phyloP scores from a whole-genome alignment of 2,329 filamentous ascomycete genomes.

The Trematosphaeria pertusa region DNA sequence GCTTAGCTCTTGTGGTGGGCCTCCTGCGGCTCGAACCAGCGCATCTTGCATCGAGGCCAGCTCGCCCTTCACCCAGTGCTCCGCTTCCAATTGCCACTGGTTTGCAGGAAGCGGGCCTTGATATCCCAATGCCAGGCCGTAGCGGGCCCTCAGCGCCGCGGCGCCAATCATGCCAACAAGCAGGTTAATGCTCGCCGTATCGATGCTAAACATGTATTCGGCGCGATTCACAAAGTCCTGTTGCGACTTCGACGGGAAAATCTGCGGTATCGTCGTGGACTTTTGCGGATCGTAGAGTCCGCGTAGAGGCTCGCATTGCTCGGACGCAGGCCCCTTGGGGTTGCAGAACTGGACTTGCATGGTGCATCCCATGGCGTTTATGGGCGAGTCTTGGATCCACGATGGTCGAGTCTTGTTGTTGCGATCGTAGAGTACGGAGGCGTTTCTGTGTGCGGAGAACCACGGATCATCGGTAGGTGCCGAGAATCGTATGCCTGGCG shows the following conservation, averaged over 20 bases:
- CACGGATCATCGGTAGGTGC: slow-evolving; percentile 38
- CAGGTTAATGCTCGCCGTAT: slow-evolving; percentile 4
- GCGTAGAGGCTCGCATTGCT: slow-evolving; percentile 25
- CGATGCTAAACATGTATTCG: slow-evolving; percentile 4
- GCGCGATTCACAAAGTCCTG: slow-evolving; percentile 7
- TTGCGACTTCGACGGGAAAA: slow-evolving; percentile 6
- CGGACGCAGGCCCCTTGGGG: slow-evolving; percentile 24
- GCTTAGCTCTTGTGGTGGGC: neutral
- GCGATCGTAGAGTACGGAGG: slow-evolving; percentile 2
- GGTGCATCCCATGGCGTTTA: slow-evolving; percentile 37
- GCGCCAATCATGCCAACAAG: slow-evolving; percentile 17
- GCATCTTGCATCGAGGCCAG: slow-evolving; percentile 38
- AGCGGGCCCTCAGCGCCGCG: slow-evolving; percentile 16
- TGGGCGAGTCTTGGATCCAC: slow-evolving; percentile 26
- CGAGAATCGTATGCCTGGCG: slow-evolving; percentile 33
- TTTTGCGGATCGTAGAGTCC: slow-evolving; percentile 13
- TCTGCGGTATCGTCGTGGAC: neutral
- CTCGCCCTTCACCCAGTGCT: slow-evolving; percentile 33
- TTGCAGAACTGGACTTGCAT: slow-evolving; percentile 47
- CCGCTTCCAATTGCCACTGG: slow-evolving; percentile 47
- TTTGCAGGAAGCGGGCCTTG: slow-evolving; percentile 32
- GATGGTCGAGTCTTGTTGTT: slow-evolving; percentile 5
- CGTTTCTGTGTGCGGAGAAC: slow-evolving; percentile 32
- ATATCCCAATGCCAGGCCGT: slow-evolving; percentile 13
- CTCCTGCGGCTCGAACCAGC: slow-evolving; percentile 9